Evolutionary conservation across 2,329 filamentous ascomycete genomes (phyloP).

Genomic region (Coccinonectria pachysandricola): DNA sequence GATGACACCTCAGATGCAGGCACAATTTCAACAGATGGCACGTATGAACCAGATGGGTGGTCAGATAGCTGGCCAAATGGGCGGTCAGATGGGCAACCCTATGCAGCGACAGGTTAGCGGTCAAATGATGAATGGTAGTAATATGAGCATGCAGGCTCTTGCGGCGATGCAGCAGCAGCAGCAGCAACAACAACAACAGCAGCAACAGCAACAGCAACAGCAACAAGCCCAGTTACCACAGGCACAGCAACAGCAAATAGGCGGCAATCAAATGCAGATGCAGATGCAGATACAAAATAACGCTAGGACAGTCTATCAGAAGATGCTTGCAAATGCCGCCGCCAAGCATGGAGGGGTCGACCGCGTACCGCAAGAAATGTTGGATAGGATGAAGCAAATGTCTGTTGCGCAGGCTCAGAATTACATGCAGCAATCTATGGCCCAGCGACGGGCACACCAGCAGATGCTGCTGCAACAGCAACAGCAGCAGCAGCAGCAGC

Average conservation of each 20-base stretch:
- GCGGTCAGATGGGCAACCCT: conserved; percentile 19
- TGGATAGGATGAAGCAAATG: conserved; percentile 33
- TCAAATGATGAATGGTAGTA: conserved; percentile 32
- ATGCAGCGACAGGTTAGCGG: conserved; percentile 23
- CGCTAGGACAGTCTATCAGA: conserved; percentile 28
- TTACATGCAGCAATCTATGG: conserved; percentile 22
- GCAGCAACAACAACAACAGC: conserved; percentile 21
- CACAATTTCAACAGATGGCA: conserved; percentile 27
- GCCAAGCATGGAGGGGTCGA: conserved; percentile 31
- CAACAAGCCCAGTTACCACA: conserved; percentile 24
- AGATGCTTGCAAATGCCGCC: conserved; percentile 24
- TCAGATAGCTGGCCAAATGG: conserved; percentile 14
- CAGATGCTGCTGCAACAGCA: conserved; percentile 28
- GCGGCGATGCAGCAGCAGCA: conserved; percentile 29
- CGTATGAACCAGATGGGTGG: conserved; percentile 25
- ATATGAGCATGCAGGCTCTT: conserved; percentile 29
- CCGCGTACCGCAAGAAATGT: conserved; percentile 35
- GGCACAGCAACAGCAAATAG: conserved; percentile 23
- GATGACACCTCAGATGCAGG: conserved; percentile 25
- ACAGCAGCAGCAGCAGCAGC: conserved; percentile 26
- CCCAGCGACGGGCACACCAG: conserved; percentile 24
- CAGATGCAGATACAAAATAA: conserved; percentile 25
- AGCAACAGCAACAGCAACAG: conserved; percentile 20
- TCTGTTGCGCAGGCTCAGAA: conserved; percentile 30
- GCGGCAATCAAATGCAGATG: conserved; percentile 18